Percentiles rank a stretch among this genome's conserved stretches.
Conservation (phyloP, 495 filamentous ascomycete species). For the Daldinia grandis region DNA sequence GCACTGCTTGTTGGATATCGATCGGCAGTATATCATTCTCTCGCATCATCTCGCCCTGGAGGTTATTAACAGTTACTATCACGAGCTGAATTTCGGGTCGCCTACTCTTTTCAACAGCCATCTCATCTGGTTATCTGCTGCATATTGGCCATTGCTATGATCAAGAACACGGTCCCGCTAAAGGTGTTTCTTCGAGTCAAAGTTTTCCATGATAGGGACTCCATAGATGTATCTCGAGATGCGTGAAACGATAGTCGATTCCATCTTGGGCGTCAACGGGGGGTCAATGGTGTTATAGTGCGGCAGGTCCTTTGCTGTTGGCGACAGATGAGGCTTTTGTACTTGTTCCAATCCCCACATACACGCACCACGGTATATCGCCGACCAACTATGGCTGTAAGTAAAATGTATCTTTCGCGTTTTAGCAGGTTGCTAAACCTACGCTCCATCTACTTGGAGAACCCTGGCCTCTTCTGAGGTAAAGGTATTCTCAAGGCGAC, state of each 20-base stretch:
- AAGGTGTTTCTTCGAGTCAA: constrained; percentile 1
- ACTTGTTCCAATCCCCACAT: constrained; percentile 5
- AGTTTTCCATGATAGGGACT: background rate
- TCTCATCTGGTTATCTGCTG: constrained; percentile 2
- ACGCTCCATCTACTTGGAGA: constrained; percentile 2
- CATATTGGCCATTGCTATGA: background rate
- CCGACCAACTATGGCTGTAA: background rate
- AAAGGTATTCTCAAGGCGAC: background rate
- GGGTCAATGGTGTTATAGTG: background rate
- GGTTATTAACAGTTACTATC: background rate
- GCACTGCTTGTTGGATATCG: background rate
- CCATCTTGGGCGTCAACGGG: background rate
- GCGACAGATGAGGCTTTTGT: background rate
- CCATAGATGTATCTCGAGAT: constrained; percentile 5
- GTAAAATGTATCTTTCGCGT: background rate
- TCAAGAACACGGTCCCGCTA: background rate
- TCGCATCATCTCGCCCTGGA: background rate
- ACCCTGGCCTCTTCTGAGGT: background rate
- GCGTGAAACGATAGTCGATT: background rate
- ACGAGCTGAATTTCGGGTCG: too few relatives aligned
- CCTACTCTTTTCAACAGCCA: constrained; percentile 1
- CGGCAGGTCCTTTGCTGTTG: background rate
- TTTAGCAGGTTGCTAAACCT: background rate
- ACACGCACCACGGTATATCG: background rate
- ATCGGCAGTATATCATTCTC: constrained; percentile 1